Base-by-base conservation (phyloP, 768 basidiomycete genomes). In the Pleurotus djamor region DNA sequence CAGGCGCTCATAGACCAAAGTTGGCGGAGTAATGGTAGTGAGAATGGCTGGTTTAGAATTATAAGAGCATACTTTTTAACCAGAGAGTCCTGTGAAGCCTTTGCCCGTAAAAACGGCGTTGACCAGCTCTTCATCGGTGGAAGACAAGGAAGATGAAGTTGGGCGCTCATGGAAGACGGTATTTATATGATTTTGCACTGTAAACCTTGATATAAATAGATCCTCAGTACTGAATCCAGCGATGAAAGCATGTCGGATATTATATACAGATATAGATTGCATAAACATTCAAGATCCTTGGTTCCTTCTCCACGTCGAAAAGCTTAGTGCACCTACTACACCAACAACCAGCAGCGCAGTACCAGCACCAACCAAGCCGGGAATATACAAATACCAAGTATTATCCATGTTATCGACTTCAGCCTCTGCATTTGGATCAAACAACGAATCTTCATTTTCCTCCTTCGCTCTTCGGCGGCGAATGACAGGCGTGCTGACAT, bases 11-110 rank as follows among this genome's bases (percentile, higher is more conserved):
- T 69, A 12, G 69, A 67, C 82, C 85, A 97, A 7, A 95, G 71
- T 8, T 79, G 79, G 12, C 73, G 66, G 45, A 98, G 79, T 44
- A 97, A 79, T 8, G 74, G 64, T 3, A 72, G 63, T 21, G 86
- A 85, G 68, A 96, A 94, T 0, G 94, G 89, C 61, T 96, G 92
- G 71, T 99, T 98, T 58, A 98, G 81, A 64, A 99, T 87, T 65
- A 98, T 86, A 60, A 98, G 77, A 0, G 87, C 92, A 44, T 77
- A 77, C 48, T 66, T 70, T 12, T 47, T 51, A 28, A 47, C 17
- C 7, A 38, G 35, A 28, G 44, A 36, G 52, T 51, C 17, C 43
- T 16, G 51, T 7, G 41, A 50, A n/a, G 28, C 8, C 17, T 17
- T 37, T 5, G 17, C n/a, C 16, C 44, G 44, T 48, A 58, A 17